phyloP scores from a whole-genome alignment of 768 basidiomycete species.

The Collybiopsis confluens region DNA sequence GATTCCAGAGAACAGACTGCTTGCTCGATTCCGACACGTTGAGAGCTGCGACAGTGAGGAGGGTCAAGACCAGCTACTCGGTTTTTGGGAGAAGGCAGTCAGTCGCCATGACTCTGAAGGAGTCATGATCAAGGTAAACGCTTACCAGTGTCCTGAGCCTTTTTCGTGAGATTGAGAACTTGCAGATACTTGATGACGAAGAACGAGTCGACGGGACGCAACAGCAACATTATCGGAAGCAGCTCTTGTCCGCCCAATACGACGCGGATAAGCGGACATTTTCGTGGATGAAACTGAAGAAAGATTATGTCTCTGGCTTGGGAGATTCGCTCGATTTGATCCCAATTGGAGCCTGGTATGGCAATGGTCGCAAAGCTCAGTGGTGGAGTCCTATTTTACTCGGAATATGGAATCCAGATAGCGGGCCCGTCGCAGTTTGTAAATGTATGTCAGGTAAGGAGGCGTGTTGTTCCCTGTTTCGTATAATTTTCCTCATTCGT shows the following conservation, averaged over 20 bases:
- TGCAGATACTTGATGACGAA: conserved; percentile 69
- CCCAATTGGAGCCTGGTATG: conserved; percentile 83
- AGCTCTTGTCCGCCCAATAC: conserved; percentile 79
- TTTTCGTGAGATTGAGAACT: too few species aligned
- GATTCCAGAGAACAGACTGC: conserved; percentile 33
- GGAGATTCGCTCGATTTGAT: conserved; percentile 75
- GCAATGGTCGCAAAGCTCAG: conserved; percentile 80
- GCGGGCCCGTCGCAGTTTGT: conserved; percentile 72
- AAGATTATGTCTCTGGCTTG: conserved; percentile 80
- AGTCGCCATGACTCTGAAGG: conserved; percentile 60
- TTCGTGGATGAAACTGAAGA: conserved; percentile 90
- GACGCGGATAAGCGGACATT: conserved; percentile 85
- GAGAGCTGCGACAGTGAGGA: conserved; percentile 63
- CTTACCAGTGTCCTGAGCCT: too few species aligned
- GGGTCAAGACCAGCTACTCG: conserved; percentile 59
- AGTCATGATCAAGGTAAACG: conserved; percentile 85
- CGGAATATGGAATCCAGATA: conserved; percentile 64
- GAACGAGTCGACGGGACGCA: conserved; percentile 29
- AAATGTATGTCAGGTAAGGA: conserved; percentile 83
- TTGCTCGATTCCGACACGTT: conserved; percentile 71
- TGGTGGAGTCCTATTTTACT: conserved; percentile 94
- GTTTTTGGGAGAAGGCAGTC: conserved; percentile 76
- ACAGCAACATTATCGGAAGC: conserved; percentile 44
- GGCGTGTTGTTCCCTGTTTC: conserved; percentile 13
- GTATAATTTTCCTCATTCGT: conserved; percentile 2